phyloP scores from a whole-genome alignment of 2,329 filamentous ascomycete genomes.

The Metarhizium rileyi region DNA sequence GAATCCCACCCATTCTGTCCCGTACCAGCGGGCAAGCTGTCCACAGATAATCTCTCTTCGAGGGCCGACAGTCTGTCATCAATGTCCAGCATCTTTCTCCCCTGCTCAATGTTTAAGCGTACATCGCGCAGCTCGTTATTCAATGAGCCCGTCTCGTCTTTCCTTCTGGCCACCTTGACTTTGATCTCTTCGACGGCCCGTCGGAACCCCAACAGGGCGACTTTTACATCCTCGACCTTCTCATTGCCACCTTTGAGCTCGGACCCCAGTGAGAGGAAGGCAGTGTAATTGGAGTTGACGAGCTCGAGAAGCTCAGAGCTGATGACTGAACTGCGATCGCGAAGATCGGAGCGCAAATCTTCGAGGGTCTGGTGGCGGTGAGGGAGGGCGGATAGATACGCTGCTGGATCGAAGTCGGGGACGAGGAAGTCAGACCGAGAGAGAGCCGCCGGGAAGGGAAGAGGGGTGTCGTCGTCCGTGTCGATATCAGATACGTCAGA shows the following conservation, averaged over 20 bases:
- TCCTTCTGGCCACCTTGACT: conserved; percentile 52
- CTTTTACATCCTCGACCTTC: conserved; percentile 78
- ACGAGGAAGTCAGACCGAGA: conserved; percentile 74
- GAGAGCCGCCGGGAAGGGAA: conserved; percentile 83
- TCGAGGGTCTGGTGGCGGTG: conserved; percentile 93
- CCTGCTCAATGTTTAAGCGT: conserved; percentile 50
- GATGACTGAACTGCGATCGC: conserved; percentile 68
- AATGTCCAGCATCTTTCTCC: conserved; percentile 55
- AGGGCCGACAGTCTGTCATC: conserved; percentile 52
- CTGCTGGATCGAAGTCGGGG: conserved; percentile 65
- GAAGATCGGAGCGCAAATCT: conserved; percentile 78
- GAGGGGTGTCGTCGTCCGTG: conserved; percentile 52
- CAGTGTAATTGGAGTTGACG: conserved; percentile 90
- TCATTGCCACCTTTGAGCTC: conserved; percentile 83
- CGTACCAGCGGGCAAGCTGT: conserved; percentile 18
- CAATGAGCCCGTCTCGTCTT: conserved; percentile 50
- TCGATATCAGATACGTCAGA: conserved; percentile 17
- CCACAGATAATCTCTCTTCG: conserved; percentile 53
- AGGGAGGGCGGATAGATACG: conserved; percentile 70
- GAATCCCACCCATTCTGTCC: conserved; percentile 14
- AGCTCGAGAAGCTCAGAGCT: conserved; percentile 84
- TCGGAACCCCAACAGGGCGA: conserved; percentile 77
- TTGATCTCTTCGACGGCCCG: conserved; percentile 71
- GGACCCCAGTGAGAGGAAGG: conserved; percentile 75
- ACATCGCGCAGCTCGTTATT: conserved; percentile 59